Conservation (phyloP, 1,139 yeast genomes). For the Zhuliangozyma parablackwelliae region DNA sequence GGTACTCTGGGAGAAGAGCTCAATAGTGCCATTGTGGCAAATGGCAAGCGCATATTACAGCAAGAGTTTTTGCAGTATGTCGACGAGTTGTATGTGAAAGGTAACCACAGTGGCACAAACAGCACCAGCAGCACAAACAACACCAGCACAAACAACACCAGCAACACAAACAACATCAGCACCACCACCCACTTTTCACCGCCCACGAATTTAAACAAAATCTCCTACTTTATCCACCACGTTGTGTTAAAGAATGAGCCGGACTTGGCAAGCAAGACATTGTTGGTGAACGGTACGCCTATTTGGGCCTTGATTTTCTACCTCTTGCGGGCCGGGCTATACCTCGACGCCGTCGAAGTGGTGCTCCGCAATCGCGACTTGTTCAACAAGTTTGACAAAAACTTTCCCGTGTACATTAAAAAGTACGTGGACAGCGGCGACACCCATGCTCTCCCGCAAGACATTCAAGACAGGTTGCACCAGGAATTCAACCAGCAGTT, state of each 20-base stretch:
- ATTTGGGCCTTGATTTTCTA: slow-evolving; percentile 90
- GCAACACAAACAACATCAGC: slow-evolving; percentile 28
- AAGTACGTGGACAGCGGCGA: slow-evolving; percentile 59
- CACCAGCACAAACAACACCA: slow-evolving; percentile 36
- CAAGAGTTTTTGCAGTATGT: slow-evolving; percentile 72
- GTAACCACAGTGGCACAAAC: slow-evolving; percentile 35
- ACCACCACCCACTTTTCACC: slow-evolving; percentile 42
- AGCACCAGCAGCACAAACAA: slow-evolving; percentile 17
- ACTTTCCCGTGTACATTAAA: slow-evolving; percentile 76
- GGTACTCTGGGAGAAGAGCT: slow-evolving; percentile 31
- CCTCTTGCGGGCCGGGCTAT: slow-evolving; percentile 77
- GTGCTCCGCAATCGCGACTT: slow-evolving; percentile 36
- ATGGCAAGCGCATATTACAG: slow-evolving; percentile 63
- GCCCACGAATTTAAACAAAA: slow-evolving; percentile 68
- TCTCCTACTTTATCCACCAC: slow-evolving; percentile 61
- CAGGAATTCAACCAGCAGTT: slow-evolving; percentile 84
- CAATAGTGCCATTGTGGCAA: slow-evolving; percentile 48
- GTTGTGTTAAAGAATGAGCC: slow-evolving; percentile 37
- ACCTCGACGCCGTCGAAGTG: slow-evolving; percentile 63
- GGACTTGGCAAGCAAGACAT: slow-evolving; percentile 29
- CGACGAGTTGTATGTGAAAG: slow-evolving; percentile 65
- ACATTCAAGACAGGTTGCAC: slow-evolving; percentile 65
- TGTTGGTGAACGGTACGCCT: slow-evolving; percentile 71
- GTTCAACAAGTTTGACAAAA: slow-evolving; percentile 78
- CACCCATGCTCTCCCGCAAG: slow-evolving; percentile 52